These are phyloP conservation scores for Trichothecium roseum DNA, from an alignment of 2,329 filamentous ascomycete species.

Conservation along the genomic window DNA sequence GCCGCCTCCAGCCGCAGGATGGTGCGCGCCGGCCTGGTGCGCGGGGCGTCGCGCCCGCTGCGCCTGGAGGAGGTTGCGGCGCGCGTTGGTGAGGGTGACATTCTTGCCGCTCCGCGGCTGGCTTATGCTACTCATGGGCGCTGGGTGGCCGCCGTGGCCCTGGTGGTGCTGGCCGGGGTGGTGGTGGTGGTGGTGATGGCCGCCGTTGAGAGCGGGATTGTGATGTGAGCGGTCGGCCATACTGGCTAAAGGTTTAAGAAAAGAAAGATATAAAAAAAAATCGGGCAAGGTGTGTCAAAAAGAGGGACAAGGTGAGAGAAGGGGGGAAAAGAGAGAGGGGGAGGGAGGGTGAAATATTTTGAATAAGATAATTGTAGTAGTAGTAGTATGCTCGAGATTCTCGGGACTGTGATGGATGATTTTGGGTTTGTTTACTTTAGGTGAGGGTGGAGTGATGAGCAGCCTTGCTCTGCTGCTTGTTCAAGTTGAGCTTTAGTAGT, in stretches of 20 bases:
- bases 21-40: constrained; percentile 2
- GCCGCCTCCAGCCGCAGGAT: constrained; percentile 1
- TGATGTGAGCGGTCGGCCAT: constrained; percentile 5
- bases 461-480: too few relatives aligned
- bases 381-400: too few relatives aligned
- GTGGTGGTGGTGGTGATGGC: constrained; percentile 1
- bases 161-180: not conserved
- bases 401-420: too few relatives aligned
- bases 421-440: too few relatives aligned
- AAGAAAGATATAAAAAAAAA: constrained; percentile 1
- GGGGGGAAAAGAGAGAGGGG: too few relatives aligned
- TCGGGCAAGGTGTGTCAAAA: too few relatives aligned
- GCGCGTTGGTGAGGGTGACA: constrained; percentile 12
- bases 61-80: constrained; percentile 47
- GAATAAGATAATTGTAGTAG: too few relatives aligned
- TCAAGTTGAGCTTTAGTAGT: too few relatives aligned
- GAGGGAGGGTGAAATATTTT: too few relatives aligned
- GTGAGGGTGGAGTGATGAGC: too few relatives aligned
- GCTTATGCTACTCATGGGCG: not conserved
- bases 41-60: constrained; percentile 23
- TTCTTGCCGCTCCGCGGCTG: constrained; percentile 1
- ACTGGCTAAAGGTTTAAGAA: not conserved
- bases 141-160: constrained; percentile 1
- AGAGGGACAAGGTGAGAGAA: too few relatives aligned
- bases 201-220: too few relatives aligned